These are phyloP conservation scores for Xylariaceae sp. DNA, from an alignment of 2,329 filamentous ascomycete genomes.

Conservation along the genomic window DNA sequence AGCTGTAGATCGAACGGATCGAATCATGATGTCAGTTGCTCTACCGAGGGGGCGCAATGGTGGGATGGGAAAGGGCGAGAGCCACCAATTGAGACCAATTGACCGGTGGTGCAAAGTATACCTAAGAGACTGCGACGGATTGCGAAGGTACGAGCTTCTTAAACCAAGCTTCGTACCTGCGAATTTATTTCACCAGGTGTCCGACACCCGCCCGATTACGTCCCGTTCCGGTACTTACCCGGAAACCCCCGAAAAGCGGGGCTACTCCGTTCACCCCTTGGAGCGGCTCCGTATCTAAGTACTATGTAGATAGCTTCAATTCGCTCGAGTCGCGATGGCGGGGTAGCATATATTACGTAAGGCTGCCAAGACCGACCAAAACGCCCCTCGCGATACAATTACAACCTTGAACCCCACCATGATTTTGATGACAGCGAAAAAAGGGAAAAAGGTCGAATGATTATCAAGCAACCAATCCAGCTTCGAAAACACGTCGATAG, in stretches of 20 bases:
- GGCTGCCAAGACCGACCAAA: not conserved
- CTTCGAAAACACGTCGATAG: constrained; percentile 5
- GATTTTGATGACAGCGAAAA: constrained; percentile 13
- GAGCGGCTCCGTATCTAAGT: not conserved
- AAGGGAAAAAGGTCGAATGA: constrained; percentile 17
- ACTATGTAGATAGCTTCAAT: not conserved
- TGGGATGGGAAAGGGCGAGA: not conserved
- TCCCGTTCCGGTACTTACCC: constrained; percentile 2
- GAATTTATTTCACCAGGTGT: not conserved
- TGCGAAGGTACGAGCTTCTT: too few relatives aligned
- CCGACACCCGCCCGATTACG: not conserved
- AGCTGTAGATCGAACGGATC: constrained; percentile 34
- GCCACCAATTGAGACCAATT: constrained; percentile 4
- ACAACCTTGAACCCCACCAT: constrained; percentile 14
- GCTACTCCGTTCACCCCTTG: not conserved
- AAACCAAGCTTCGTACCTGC: not conserved
- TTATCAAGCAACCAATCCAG: constrained; percentile 18
- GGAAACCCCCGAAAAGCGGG: constrained; percentile 14
- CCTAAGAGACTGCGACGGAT: too few relatives aligned
- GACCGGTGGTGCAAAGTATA: not conserved
- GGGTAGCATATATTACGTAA: constrained; percentile 6
- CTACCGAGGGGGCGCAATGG: not conserved
- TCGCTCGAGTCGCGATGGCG: constrained; percentile 6
- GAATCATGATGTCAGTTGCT: constrained; percentile 29
- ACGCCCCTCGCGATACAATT: not conserved